Evolutionary conservation across 768 basidiomycete genomes (phyloP).

Genomic region (Termitomyces heimii): DNA sequence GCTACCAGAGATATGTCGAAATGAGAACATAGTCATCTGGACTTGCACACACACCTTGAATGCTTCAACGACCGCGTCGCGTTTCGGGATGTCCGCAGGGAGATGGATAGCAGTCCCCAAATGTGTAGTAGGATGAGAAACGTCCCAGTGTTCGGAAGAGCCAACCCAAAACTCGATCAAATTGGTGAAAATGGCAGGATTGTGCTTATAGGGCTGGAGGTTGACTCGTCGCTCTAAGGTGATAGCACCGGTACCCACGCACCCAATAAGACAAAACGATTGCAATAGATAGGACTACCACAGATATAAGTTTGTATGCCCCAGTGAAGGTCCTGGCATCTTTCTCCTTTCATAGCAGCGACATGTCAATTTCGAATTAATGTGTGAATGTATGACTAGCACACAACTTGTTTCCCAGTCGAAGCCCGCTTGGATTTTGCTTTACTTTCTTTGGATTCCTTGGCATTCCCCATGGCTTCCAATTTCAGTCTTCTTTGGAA

Average conservation of each 20-base stretch:
- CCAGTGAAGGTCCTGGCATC: not conserved
- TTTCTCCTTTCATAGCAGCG: not conserved
- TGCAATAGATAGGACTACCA: slow-evolving; percentile 2
- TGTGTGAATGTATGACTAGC: not conserved
- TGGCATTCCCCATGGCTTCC: slow-evolving; percentile 1
- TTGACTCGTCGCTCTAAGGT: not conserved
- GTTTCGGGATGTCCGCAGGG: slow-evolving; percentile 53
- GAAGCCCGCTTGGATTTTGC: slow-evolving; percentile 1
- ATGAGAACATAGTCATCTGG: not conserved
- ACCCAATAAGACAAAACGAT: slow-evolving; percentile 10
- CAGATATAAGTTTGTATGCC: slow-evolving; percentile 1
- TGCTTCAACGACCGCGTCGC: slow-evolving; percentile 68
- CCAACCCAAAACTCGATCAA: slow-evolving; percentile 33
- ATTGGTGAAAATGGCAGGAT: slow-evolving; percentile 14
- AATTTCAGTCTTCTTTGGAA: not conserved
- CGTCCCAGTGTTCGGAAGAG: slow-evolving; percentile 32
- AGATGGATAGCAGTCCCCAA: slow-evolving; percentile 19
- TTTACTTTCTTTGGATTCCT: slow-evolving; percentile 7
- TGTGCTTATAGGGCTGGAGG: not conserved
- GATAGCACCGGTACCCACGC: not conserved
- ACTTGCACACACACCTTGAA: slow-evolving; percentile 62
- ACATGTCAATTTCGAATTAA: not conserved
- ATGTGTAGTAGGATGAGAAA: slow-evolving; percentile 5
- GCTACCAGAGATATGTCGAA: slow-evolving; percentile 33
- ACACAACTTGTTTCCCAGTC: slow-evolving; percentile 3